Percentiles rank a stretch among this genome's conserved stretches.
phyloP scores from a whole-genome alignment of 208 protist genomes.

The Endotrypanum monterogeii region DNA sequence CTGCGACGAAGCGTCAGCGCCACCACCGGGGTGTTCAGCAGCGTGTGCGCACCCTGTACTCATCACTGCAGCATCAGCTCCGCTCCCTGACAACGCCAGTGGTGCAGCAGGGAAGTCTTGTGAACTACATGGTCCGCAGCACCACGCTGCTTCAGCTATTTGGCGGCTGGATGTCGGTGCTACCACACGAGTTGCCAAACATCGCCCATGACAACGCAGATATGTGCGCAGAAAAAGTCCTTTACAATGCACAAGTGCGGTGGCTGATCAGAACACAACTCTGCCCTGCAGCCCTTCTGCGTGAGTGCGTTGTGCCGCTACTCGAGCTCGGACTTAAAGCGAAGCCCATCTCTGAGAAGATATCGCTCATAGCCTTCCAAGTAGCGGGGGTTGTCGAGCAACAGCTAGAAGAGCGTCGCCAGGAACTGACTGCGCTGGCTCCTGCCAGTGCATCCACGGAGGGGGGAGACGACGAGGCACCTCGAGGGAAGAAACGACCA shows the following conservation, averaged over 20 bases:
- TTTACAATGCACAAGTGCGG: slow-evolving; percentile 29
- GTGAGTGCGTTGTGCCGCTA: slow-evolving; percentile 46
- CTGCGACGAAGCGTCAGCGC: slow-evolving; percentile 3
- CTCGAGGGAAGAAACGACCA: slow-evolving; percentile 20
- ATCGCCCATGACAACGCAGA: slow-evolving; percentile 12
- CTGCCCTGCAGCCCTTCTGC: slow-evolving; percentile 24
- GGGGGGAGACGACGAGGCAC: background rate
- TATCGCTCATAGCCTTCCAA: slow-evolving; percentile 63
- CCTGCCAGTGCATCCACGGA: background rate
- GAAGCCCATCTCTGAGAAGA: slow-evolving; percentile 50
- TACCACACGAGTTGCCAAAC: slow-evolving; percentile 35
- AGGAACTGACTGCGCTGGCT: slow-evolving; percentile 24
- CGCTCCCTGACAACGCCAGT: slow-evolving; percentile 51
- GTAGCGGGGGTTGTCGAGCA: slow-evolving; percentile 56
- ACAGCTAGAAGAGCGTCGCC: slow-evolving; percentile 73
- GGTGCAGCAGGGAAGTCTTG: slow-evolving; percentile 54
- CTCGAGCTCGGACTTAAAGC: slow-evolving; percentile 49
- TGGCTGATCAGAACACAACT: slow-evolving; percentile 46
- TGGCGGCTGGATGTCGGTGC: slow-evolving; percentile 67
- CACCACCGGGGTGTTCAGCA: slow-evolving; percentile 25
- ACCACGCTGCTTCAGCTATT: slow-evolving; percentile 83
- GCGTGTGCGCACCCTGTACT: slow-evolving; percentile 32
- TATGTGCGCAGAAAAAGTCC: background rate
- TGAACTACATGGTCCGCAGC: slow-evolving; percentile 86
- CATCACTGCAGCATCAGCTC: slow-evolving; percentile 58